phyloP scores from a whole-genome alignment of 192 early-diverging fungal species.

The Entomortierella parvispora region DNA sequence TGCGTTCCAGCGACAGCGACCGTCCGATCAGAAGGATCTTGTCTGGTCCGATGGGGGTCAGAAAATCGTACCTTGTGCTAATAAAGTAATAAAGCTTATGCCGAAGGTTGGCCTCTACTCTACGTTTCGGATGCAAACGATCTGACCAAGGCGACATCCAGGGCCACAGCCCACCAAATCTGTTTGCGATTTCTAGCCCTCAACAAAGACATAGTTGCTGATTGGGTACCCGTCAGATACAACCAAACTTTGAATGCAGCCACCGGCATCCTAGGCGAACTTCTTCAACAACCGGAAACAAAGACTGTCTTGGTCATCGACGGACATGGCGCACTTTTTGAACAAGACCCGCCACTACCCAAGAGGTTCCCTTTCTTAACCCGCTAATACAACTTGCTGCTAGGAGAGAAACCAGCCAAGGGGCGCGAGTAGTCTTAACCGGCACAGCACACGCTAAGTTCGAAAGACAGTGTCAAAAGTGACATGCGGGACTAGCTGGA shows the following conservation, averaged over 20 bases:
- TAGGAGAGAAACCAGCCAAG: constrained; percentile 20
- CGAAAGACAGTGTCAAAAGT: constrained; percentile 28
- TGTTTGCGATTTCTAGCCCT: constrained; percentile 25
- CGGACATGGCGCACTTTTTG: constrained; percentile 31
- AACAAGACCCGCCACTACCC: no score
- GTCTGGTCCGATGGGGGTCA: constrained; percentile 24
- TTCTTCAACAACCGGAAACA: constrained; percentile 3
- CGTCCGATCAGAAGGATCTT: constrained; percentile 21
- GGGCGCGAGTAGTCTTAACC: constrained; percentile 38
- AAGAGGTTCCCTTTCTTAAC: constrained; percentile 15
- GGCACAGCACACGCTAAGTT: constrained; percentile 26
- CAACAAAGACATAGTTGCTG: constrained; percentile 39
- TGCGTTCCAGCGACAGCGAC: constrained; percentile 9
- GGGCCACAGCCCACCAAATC: constrained; percentile 4
- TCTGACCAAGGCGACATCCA: not conserved
- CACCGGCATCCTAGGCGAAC: not conserved
- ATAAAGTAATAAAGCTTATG: constrained; percentile 24
- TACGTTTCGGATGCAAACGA: constrained; percentile 37
- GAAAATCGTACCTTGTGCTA: constrained; percentile 15
- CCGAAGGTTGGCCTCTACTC: constrained; percentile 24
- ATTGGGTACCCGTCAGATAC: constrained; percentile 2
- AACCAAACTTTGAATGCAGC: not conserved
- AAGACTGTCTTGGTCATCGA: constrained; percentile 39
- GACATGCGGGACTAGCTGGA: constrained; percentile 12
- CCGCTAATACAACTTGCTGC: constrained; percentile 2